Evolutionary conservation across 2,329 filamentous ascomycete genomes (phyloP), one percentile per base, ranked within the genome.

Genomic region (Sordariomycetes sp.): DNA sequence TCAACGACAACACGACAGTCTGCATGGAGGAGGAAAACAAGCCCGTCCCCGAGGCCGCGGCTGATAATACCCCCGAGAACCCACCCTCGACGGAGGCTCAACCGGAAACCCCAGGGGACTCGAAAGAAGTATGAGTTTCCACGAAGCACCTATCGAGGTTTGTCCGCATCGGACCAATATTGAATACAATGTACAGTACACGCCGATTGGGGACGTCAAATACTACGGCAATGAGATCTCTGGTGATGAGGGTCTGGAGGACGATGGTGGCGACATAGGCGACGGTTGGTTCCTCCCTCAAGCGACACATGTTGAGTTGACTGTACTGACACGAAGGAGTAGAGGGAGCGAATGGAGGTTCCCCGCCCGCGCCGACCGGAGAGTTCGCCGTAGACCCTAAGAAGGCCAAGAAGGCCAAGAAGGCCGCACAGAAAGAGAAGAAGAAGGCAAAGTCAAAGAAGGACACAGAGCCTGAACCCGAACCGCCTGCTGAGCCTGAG

Each of bases 361-460:
- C n/a, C 40, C 40, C 40, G 40, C 18, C 40, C 14, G 16, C 18
- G 18, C 40, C 40, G 16, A n/a, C 40, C 18, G 54, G 32, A 2
- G 54, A 55, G 14, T 54, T 25, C 25, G 16, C 37, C 10, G 34
- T 34, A 22, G 22, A 43, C 4, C 12, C 24, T 34, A 48, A 48
- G 40, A 71, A 72, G 65, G n/a, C n/a, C 40, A 72, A 73, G 69
- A 72, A 72, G 65, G 65, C 62, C 62, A 71, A 72, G 64, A 62
- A 63, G 59, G 66, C 66, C 24, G 63, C 67, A n/a, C 14, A 14
- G 51, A 55, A 55, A 22, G 37, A 43, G n/a, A 43, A 50, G 55
- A 57, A 51, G 40, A 57, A 57, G 55, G 32, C 34, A n/a, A 57
- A 57, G 59, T 56, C 24, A 55, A 58, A 43, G 16, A 50, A 50